Percentiles rank a stretch among this genome's conserved stretches.
Conservation (phyloP, 2,329 filamentous ascomycete genomes). For the Epicoccum sorghinum region DNA sequence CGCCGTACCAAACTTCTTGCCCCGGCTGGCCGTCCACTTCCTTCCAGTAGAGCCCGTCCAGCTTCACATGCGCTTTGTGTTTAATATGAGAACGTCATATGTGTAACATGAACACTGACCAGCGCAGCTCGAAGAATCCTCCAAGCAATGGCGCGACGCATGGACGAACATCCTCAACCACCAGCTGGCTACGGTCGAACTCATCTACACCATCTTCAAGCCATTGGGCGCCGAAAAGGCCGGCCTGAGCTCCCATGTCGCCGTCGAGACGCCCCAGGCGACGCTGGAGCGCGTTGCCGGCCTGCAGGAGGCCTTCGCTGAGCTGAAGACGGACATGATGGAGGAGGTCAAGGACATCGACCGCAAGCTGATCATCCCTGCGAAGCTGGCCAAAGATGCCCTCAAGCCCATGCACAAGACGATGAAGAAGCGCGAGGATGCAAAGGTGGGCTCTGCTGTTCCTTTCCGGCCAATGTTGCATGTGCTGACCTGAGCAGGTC, state of each 20-base stretch:
- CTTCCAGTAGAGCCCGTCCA: neutral
- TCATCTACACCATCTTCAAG: slow-evolving; percentile 76
- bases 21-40: neutral
- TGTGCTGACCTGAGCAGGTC: slow-evolving; percentile 53
- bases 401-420: slow-evolving; percentile 78
- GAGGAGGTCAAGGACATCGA: slow-evolving; percentile 76
- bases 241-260: slow-evolving; percentile 55
- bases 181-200: slow-evolving; percentile 69
- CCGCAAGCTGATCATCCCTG: slow-evolving; percentile 70
- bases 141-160: slow-evolving; percentile 76
- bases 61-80: neutral
- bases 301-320: slow-evolving; percentile 70
- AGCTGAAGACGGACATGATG: slow-evolving; percentile 72
- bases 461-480: neutral
- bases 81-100: neutral
- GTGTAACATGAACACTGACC: slow-evolving; percentile 4
- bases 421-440: slow-evolving; percentile 84
- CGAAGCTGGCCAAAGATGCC: slow-evolving; percentile 70
- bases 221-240: slow-evolving; percentile 72
- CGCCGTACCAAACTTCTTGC: neutral
- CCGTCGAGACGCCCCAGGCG: slow-evolving; percentile 65
- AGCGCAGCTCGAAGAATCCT: slow-evolving; percentile 73
- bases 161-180: slow-evolving; percentile 75
- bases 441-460: slow-evolving; percentile 58
- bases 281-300: slow-evolving; percentile 69